Evolutionary conservation across 768 basidiomycete species (phyloP).

Genomic region (Pulveroboletus ravenelii): DNA sequence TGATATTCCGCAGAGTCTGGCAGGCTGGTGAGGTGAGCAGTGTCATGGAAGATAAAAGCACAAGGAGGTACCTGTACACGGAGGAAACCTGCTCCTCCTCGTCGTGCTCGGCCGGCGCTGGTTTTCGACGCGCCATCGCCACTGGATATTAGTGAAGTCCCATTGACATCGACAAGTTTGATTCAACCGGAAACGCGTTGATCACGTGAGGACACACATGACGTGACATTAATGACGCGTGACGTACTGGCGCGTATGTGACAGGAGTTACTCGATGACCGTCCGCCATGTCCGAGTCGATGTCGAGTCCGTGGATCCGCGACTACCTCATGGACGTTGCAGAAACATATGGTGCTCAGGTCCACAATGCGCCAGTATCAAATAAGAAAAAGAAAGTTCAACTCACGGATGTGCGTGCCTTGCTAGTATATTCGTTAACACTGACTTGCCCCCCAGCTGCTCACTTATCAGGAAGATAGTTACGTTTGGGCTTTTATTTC

Average conservation of each 20-base stretch:
- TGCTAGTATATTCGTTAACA: background rate
- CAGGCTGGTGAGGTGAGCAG: constrained; percentile 5
- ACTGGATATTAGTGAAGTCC: background rate
- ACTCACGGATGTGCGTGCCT: constrained; percentile 45
- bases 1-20: constrained; percentile 8
- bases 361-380: constrained; percentile 21
- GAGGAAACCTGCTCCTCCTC: constrained; percentile 3
- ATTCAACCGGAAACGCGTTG: constrained; percentile 2
- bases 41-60: background rate
- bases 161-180: background rate
- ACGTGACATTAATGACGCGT: constrained; percentile 19
- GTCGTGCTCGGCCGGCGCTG: constrained; percentile 8
- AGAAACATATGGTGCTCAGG: constrained; percentile 46
- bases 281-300: constrained; percentile 34
- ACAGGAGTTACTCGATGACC: constrained; percentile 1
- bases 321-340: constrained; percentile 47
- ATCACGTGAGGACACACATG: constrained; percentile 16
- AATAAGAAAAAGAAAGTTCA: constrained; percentile 51
- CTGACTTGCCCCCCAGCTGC: constrained; percentile 41
- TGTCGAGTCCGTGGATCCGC: constrained; percentile 51
- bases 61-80: constrained; percentile 3
- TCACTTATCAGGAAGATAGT: constrained; percentile 45
- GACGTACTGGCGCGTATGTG: constrained; percentile 11
- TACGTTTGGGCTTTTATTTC: constrained; percentile 63
- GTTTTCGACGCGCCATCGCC: constrained; percentile 24